A percentile compares a stretch with the other conserved stretches of the same genome.
phyloP scores from a whole-genome alignment of 2,329 filamentous ascomycete species.

The Cladorrhinum sp. region DNA sequence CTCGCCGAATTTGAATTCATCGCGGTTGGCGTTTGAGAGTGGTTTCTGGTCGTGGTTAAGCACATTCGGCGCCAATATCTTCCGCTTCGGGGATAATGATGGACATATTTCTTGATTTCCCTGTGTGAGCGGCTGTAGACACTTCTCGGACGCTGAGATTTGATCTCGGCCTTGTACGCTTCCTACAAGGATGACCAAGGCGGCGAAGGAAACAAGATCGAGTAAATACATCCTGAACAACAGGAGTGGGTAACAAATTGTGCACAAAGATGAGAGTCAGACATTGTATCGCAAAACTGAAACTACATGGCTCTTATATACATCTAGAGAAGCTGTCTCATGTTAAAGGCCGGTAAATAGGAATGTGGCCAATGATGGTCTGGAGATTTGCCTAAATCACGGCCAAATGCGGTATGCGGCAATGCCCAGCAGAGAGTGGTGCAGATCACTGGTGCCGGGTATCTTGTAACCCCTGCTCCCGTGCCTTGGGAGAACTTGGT shows the following conservation, averaged over 20 bases:
- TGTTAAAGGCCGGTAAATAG: neutral
- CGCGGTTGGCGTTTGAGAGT: neutral
- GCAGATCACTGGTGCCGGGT: neutral
- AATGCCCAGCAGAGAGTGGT: neutral
- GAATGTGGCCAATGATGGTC: neutral
- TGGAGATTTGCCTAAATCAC: conserved; percentile 5
- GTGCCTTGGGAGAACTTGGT: neutral
- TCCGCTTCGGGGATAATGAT: neutral
- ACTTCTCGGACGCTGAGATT: neutral
- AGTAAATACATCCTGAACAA: neutral
- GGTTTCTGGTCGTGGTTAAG: neutral
- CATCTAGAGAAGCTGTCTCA: neutral
- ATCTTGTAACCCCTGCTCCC: neutral
- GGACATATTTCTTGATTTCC: neutral
- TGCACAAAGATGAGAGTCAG: no score
- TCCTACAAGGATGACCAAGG: neutral
- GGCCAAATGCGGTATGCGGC: neutral
- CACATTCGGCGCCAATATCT: neutral
- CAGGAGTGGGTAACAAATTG: neutral
- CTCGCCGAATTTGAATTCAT: neutral
- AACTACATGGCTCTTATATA: neutral
- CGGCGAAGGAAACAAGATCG: neutral
- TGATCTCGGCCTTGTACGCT: neutral
- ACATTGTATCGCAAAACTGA: neutral
- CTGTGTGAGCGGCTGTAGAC: neutral